These are phyloP conservation scores for Lactarius pseudohatsudake DNA, from an alignment of 768 basidiomycete genomes.

Conservation along the genomic window DNA sequence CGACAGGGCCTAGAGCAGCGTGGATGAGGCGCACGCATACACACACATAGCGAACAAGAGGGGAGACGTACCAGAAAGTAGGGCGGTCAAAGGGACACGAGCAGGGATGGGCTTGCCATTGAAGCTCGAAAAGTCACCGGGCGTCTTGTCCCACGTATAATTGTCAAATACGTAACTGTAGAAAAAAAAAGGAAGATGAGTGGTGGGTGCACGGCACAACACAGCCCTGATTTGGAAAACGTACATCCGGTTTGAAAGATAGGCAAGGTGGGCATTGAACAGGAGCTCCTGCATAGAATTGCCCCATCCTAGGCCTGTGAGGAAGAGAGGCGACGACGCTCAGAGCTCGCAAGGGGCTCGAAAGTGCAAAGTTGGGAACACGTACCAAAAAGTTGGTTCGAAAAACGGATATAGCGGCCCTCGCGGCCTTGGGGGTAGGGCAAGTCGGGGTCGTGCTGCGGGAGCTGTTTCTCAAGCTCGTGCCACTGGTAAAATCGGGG, in stretches of 20 bases:
- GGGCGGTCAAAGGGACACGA: slow-evolving; percentile 52
- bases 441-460: slow-evolving; percentile 20
- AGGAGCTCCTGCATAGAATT: slow-evolving; percentile 61
- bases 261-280: slow-evolving; percentile 50
- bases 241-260: slow-evolving; percentile 48
- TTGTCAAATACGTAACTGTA: slow-evolving; percentile 54
- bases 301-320: slow-evolving; percentile 55
- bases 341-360: neutral
- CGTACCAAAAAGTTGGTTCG: slow-evolving; percentile 23
- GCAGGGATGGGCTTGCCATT: slow-evolving; percentile 54
- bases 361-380: neutral
- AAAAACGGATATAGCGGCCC: slow-evolving; percentile 25
- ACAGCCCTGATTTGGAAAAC: slow-evolving; percentile 29
- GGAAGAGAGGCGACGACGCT: neutral
- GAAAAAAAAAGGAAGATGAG: neutral
- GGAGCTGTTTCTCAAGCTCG: slow-evolving; percentile 15
- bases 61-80: slow-evolving; percentile 45
- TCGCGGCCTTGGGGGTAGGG: slow-evolving; percentile 26
- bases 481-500: slow-evolving; percentile 22
- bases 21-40: slow-evolving; percentile 1
- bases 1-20: slow-evolving; percentile 39
- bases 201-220: neutral
- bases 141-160: slow-evolving; percentile 52
- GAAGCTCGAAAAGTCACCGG: slow-evolving; percentile 41
- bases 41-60: neutral